A percentile compares a stretch with the other conserved stretches of the same genome.
phyloP scores from a whole-genome alignment of 805 yeast species.

The Metschnikowia peoriensis region DNA sequence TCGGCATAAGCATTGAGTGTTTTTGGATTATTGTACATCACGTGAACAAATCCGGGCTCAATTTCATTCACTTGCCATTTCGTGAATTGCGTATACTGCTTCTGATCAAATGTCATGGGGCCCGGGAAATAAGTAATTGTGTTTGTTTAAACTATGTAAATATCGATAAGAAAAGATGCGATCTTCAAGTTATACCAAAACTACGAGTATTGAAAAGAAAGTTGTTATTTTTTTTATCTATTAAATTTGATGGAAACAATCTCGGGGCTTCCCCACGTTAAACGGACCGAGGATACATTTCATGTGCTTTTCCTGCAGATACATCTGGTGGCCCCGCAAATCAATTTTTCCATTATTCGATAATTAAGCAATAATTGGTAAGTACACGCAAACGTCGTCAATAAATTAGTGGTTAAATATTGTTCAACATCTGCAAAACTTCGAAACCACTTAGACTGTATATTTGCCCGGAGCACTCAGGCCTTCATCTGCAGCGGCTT shows the following conservation, averaged over 20 bases:
- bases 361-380: no score
- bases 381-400: not conserved
- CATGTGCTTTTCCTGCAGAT: not conserved
- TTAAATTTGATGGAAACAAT: not conserved
- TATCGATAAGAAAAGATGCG: not conserved
- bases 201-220: no score
- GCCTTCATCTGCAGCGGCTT: constrained; percentile 44
- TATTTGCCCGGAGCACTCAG: constrained; percentile 49
- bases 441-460: constrained; percentile 30
- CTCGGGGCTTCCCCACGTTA: not conserved
- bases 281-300: not conserved
- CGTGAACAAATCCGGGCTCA: constrained; percentile 49
- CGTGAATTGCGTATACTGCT: constrained; percentile 6
- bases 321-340: not conserved
- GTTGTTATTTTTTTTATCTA: no score
- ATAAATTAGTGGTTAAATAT: not conserved
- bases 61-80: constrained; percentile 41
- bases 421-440: not conserved
- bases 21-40: constrained; percentile 61
- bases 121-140: not conserved
- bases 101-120: constrained; percentile 9
- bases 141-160: not conserved
- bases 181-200: no score
- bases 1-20: constrained; percentile 57
- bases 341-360: not conserved